Evolutionary conservation across 2,329 filamentous ascomycete genomes (phyloP), one percentile per base, ranked within the genome.

Genomic region (Colletotrichum sp.): DNA sequence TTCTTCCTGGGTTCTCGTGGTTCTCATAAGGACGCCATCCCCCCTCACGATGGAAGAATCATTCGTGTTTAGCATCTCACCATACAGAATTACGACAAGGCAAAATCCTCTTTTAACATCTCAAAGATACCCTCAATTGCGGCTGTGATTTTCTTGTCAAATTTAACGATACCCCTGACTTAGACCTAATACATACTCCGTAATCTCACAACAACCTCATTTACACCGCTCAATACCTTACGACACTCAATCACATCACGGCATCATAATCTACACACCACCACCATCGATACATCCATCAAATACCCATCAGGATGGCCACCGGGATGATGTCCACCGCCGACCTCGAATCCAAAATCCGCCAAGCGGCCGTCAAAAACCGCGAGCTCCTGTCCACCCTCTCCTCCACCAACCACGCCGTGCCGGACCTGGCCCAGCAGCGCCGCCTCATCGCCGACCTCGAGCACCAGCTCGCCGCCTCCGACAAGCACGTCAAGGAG

Each of bases 371-470:
- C 1, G 80, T 83, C 12, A 83, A 83, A 52, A 88, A 90, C 78
- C 80, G 75, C 5, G 82, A 87, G 48, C 84, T 92, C 4, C 84
- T 91, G 9, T 77, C 81, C 38, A 85, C 85, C 15, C 84, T 92
- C 30, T 81, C 85, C 24, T 82, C 88, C 66, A 90, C 89, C 2
- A 87, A 90, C 77, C 86, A 90, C 78, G 89, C 89, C 1, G 78
- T 81, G 2, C 84, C 87, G 0, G 84, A 86, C 10, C 83, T 90
- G 4, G 80, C 86, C 67, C 84, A 90, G 65, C 88, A 90, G 60
- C 81, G 81, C 28, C 81, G 81, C 34, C 87, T 89, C 77, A 83
- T 91, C 36, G 77, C 78, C 7, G 86, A 90, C 71, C 85, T 92
- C 10, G 81, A 88, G 30, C 78, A 77, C 9, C 84, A 90, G 68